These are phyloP conservation scores for Tephrocybe rancida DNA, from an alignment of 768 basidiomycete genomes.

Conservation along the genomic window DNA sequence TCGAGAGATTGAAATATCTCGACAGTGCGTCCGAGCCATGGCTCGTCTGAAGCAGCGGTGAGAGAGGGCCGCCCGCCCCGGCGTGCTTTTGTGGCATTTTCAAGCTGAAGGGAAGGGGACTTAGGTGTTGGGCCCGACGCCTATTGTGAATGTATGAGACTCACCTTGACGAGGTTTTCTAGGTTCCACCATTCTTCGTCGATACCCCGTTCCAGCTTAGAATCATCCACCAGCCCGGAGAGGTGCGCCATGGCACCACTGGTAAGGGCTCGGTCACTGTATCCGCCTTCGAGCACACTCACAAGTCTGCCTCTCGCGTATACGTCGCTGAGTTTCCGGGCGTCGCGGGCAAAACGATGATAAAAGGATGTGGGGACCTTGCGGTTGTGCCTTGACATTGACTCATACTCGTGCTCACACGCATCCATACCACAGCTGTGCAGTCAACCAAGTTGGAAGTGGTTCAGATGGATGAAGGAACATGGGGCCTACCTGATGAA, in stretches of 20 bases:
- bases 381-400: slow-evolving; percentile 92
- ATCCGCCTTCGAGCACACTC: slow-evolving; percentile 94
- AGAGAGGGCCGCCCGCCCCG: slow-evolving; percentile 50
- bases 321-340: slow-evolving; percentile 59
- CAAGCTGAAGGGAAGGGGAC: slow-evolving; percentile 47
- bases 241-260: slow-evolving; percentile 87
- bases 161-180: slow-evolving; percentile 61
- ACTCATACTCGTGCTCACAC: slow-evolving; percentile 85
- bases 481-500: slow-evolving; percentile 74
- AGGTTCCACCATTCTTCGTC: slow-evolving; percentile 66
- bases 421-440: slow-evolving; percentile 93
- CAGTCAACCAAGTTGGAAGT: background rate
- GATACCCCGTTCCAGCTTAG: slow-evolving; percentile 31
- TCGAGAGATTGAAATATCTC: slow-evolving; percentile 51
- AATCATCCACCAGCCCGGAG: slow-evolving; percentile 57
- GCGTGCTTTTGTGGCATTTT: slow-evolving; percentile 65
- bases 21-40: slow-evolving; percentile 63
- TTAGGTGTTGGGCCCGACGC: background rate
- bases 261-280: slow-evolving; percentile 85
- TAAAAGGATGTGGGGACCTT: slow-evolving; percentile 89
- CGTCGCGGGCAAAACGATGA: slow-evolving; percentile 78
- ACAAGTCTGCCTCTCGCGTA: slow-evolving; percentile 73
- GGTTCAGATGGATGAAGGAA: background rate
- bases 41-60: slow-evolving; percentile 33
- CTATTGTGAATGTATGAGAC: slow-evolving; percentile 7